Evolutionary conservation across 2,329 filamentous ascomycete genomes (phyloP).

Genomic region (Botryosphaeria dothidea): DNA sequence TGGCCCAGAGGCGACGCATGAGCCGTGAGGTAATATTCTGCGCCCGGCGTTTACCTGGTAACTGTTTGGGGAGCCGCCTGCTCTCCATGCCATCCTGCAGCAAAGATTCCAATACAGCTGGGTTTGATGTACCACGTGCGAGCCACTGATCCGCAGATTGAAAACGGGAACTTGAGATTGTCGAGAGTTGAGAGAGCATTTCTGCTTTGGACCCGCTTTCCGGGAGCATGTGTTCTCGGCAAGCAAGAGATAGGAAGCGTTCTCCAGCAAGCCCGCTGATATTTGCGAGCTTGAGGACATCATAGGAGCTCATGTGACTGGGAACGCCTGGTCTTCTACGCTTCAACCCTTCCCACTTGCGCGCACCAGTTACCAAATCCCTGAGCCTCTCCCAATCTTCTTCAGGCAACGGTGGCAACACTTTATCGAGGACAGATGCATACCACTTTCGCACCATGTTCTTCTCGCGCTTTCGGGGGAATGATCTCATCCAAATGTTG

Average conservation of each 20-base stretch:
- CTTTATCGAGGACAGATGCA: slow-evolving; percentile 41
- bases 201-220: slow-evolving; percentile 14
- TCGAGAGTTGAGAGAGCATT: neutral
- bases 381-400: slow-evolving; percentile 46
- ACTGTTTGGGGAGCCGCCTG: neutral
- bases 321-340: slow-evolving; percentile 24
- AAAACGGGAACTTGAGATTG: neutral
- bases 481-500: slow-evolving; percentile 49
- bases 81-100: slow-evolving; percentile 6
- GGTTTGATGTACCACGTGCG: neutral
- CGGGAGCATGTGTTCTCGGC: neutral
- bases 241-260: slow-evolving; percentile 13
- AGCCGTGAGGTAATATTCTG: slow-evolving; percentile 44
- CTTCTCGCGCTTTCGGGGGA: slow-evolving; percentile 46
- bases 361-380: slow-evolving; percentile 39
- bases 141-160: neutral
- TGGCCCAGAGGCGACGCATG: slow-evolving; percentile 49
- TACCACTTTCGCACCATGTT: slow-evolving; percentile 49
- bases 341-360: slow-evolving; percentile 28
- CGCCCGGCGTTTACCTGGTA: slow-evolving; percentile 22
- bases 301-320: slow-evolving; percentile 2
- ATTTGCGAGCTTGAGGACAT: slow-evolving; percentile 9
- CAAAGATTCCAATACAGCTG: neutral
- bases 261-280: slow-evolving; percentile 1
- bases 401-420: slow-evolving; percentile 47